These are phyloP conservation scores for Coemansia sp. DNA, from an alignment of 192 early-diverging fungal species.

Conservation along the genomic window DNA sequence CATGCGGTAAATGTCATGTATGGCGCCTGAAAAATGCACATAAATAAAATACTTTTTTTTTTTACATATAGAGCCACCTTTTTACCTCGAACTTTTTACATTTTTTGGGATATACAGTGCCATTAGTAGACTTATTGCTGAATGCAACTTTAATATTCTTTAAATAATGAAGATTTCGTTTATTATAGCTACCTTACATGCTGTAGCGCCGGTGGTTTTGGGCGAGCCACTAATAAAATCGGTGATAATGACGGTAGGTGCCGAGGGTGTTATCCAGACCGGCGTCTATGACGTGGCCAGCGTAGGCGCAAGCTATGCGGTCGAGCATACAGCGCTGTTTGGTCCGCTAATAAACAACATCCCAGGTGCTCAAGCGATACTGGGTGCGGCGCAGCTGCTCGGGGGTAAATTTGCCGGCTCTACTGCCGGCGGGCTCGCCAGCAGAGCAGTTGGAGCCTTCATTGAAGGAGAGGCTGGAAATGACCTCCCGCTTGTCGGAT, in stretches of 20 bases:
- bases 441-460: slow-evolving; percentile 24
- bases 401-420: slow-evolving; percentile 46
- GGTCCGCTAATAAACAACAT: slow-evolving; percentile 32
- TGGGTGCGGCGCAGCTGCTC: slow-evolving; percentile 30
- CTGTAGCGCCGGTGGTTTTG: slow-evolving; percentile 9
- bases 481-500: slow-evolving; percentile 34
- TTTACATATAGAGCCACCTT: slow-evolving; percentile 6
- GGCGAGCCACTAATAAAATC: slow-evolving; percentile 43
- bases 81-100: no score
- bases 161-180: background rate
- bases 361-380: slow-evolving; percentile 28
- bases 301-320: slow-evolving; percentile 39
- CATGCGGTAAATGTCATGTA: slow-evolving; percentile 19
- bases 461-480: slow-evolving; percentile 34
- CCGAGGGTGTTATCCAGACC: slow-evolving; percentile 22
- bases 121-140: no score
- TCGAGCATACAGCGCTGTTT: slow-evolving; percentile 37
- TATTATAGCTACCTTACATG: background rate
- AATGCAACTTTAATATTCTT: no score
- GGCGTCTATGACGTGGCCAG: slow-evolving; percentile 42
- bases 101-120: slow-evolving; percentile 1
- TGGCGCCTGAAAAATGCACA: slow-evolving; percentile 4
- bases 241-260: slow-evolving; percentile 21
- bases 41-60: background rate
- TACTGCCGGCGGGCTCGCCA: slow-evolving; percentile 32